Evolutionary conservation across 2,329 filamentous ascomycete genomes (phyloP).

Genomic region (Helicocarpus griseus): DNA sequence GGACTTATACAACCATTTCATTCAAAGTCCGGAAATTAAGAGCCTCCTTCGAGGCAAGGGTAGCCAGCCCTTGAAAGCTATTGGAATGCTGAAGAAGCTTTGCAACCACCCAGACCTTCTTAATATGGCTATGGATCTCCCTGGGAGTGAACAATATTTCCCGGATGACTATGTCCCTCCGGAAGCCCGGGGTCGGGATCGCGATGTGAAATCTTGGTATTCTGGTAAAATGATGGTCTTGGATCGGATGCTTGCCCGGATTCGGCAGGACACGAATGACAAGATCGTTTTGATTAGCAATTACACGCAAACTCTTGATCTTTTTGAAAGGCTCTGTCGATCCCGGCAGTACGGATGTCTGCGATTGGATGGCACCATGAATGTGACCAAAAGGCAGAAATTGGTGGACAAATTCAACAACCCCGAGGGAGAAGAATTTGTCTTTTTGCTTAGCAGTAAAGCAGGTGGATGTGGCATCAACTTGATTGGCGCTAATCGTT

Average conservation of each 20-base stretch:
- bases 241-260: conserved; percentile 94
- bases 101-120: conserved; percentile 96
- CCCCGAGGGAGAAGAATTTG: conserved; percentile 76
- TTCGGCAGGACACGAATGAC: conserved; percentile 92
- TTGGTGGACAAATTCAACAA: conserved; percentile 97
- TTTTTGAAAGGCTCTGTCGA: conserved; percentile 87
- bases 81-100: conserved; percentile 92
- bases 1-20: conserved; percentile 92
- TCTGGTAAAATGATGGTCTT: conserved; percentile 97
- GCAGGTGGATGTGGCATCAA: conserved; percentile 95
- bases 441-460: conserved; percentile 94
- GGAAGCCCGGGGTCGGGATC: conserved; percentile 75
- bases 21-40: conserved; percentile 90
- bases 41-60: conserved; percentile 85
- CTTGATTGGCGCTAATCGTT: conserved; percentile 83
- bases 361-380: conserved; percentile 93
- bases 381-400: conserved; percentile 92
- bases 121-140: conserved; percentile 70
- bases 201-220: conserved; percentile 90
- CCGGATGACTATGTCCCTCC: conserved; percentile 84
- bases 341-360: conserved; percentile 74
- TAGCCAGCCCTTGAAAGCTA: conserved; percentile 91
- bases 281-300: conserved; percentile 99
- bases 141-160: conserved; percentile 71
- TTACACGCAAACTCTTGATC: conserved; percentile 89